Base-by-base conservation (phyloP, 2,329 filamentous ascomycete genomes). In the Basipetospora sp. region DNA sequence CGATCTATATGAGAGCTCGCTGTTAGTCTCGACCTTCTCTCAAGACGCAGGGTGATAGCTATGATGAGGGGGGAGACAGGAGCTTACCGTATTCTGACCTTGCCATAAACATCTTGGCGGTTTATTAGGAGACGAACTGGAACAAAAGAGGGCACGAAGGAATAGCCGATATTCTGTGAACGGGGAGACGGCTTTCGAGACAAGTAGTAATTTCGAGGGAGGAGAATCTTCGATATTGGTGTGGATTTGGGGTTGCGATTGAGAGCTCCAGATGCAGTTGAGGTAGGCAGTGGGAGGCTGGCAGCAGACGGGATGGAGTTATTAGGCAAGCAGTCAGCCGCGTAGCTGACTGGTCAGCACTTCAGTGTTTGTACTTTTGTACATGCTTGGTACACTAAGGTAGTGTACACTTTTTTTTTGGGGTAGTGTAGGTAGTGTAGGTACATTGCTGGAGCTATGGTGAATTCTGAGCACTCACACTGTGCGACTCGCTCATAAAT, bases 41-140 rank as follows among this genome's bases (percentile, higher is more conserved):
- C n/a, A n/a, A n/a, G n/a, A n/a, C n/a, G n/a, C n/a, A n/a, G n/a
- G n/a, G 22, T 6, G 22, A 25, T 30, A n/a, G 36, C 25, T 25
- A 6, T 18, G 11, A 18, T 42, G 35, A 43, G 42, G 15, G 16
- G 10, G 22, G 2, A 20, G 28, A 18, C n/a, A 4, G 18, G 10
- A 38, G 59, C 80, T 69, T 73, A 90, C 88, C 90, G 70, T 98
- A 98, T 88, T 98, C 90, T 59, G 88, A 96, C 69, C 90, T 84
- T 74, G 90, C 87, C 75, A 98, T 96, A 76, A 98, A 98, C 90
- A 94, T 94, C 53, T 67, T 85, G 73, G 57, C 65, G 63, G 60
- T 62, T 61, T 49, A 51, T 39, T 15, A 22, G 20, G 15, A 26
- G 18, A n/a, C n/a, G n/a, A 18, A 15, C 17, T 18, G 20, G 20